phyloP scores from a whole-genome alignment of 2,329 filamentous ascomycete genomes.

The Colletotrichum sp. region DNA sequence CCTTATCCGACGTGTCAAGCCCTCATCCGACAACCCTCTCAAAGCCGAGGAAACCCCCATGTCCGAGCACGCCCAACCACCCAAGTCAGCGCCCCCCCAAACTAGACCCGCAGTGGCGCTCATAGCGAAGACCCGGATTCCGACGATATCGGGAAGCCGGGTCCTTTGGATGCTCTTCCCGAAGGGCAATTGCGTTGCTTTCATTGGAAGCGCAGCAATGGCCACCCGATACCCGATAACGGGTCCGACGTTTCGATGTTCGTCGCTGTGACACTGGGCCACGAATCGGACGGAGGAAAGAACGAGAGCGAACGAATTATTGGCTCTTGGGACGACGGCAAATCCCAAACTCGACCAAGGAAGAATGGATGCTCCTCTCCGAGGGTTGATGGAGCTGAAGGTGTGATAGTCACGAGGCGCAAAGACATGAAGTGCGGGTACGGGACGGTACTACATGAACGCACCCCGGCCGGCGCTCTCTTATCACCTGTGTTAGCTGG shows the following conservation, averaged over 20 bases:
- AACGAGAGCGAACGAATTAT: not conserved
- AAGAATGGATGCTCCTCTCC: not conserved
- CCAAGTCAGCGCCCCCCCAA: not conserved
- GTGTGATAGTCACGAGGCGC: not conserved
- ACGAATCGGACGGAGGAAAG: not conserved
- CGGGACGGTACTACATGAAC: not conserved
- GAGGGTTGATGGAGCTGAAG: not conserved
- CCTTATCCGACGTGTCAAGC: constrained; percentile 9
- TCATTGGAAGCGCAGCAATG: not conserved
- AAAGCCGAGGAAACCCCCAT: not conserved
- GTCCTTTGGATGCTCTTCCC: not conserved
- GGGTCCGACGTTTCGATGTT: constrained; percentile 10
- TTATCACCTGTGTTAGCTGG: not conserved
- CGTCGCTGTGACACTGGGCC: not conserved
- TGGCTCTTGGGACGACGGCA: not conserved
- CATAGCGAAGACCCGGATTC: not conserved
- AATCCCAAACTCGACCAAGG: not conserved
- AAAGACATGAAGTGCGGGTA: not conserved
- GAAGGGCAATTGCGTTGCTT: not conserved
- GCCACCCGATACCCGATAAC: not conserved
- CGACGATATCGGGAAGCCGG: constrained; percentile 7
- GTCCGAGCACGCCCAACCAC: not conserved
- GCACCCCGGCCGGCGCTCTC: not conserved
- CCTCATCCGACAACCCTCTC: constrained; percentile 6
- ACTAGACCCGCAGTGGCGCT: not conserved